These are phyloP conservation scores for Xylaria flabelliformis DNA, from an alignment of 495 filamentous ascomycete species.

Conservation along the genomic window DNA sequence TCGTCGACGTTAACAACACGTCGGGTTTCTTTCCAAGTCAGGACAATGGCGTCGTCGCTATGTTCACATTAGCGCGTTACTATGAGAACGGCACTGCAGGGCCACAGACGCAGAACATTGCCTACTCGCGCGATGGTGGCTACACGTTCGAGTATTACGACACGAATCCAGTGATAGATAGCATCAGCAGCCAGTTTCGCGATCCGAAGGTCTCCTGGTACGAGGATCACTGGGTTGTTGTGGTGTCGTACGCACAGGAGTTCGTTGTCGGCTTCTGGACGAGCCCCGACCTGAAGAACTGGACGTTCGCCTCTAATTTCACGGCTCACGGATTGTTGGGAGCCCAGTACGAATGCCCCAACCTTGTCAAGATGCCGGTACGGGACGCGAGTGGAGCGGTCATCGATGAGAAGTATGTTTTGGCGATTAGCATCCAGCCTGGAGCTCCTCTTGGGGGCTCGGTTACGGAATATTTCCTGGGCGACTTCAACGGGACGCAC, in stretches of 20 bases:
- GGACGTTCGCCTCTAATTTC: slow-evolving; percentile 63
- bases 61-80: slow-evolving; percentile 58
- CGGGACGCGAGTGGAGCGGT: slow-evolving; percentile 20
- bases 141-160: slow-evolving; percentile 60
- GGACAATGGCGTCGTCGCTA: slow-evolving; percentile 59
- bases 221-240: slow-evolving; percentile 57
- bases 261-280: slow-evolving; percentile 61
- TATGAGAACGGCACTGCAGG: slow-evolving; percentile 36
- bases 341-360: slow-evolving; percentile 66
- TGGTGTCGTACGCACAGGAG: slow-evolving; percentile 54
- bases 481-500: slow-evolving; percentile 58
- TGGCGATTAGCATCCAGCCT: slow-evolving; percentile 61
- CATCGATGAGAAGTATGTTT: slow-evolving; percentile 44
- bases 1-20: slow-evolving; percentile 62
- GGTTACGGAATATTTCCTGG: slow-evolving; percentile 57
- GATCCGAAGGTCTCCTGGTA: slow-evolving; percentile 66
- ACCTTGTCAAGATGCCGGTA: slow-evolving; percentile 54
- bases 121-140: slow-evolving; percentile 62
- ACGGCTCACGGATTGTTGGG: slow-evolving; percentile 58
- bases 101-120: slow-evolving; percentile 59
- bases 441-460: slow-evolving; percentile 63
- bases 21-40: slow-evolving; percentile 62
- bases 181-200: slow-evolving; percentile 57
- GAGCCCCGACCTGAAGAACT: slow-evolving; percentile 59
- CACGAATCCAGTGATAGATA: slow-evolving; percentile 59